A percentile compares a stretch with the other conserved stretches of the same genome.
Conservation (phyloP, 306 rosid species). For the Lotus japonicus region DNA sequence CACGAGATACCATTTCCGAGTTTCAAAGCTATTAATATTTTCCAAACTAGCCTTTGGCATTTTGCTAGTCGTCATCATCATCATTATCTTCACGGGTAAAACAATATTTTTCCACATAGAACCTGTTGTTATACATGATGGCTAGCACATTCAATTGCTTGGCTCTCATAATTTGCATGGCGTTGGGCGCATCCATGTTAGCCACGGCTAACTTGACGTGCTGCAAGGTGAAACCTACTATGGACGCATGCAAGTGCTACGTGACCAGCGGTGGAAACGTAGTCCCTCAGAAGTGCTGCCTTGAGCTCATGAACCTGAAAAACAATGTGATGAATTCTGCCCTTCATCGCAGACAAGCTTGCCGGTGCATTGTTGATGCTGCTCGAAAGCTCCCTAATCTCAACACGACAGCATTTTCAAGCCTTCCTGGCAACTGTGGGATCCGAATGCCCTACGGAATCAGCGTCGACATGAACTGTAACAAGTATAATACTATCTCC, state of each 20-base stretch:
- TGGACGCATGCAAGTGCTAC: conserved; percentile 7
- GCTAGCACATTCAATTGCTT: conserved; percentile 10
- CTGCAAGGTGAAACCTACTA: not conserved
- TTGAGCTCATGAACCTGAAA: not conserved
- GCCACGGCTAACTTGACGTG: conserved; percentile 18
- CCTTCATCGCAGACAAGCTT: conserved; percentile 7
- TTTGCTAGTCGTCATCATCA: no score
- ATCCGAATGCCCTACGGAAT: conserved; percentile 35
- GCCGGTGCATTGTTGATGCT: conserved; percentile 32
- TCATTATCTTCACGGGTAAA: no score
- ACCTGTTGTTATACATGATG: conserved; percentile 9
- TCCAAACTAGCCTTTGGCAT: no score
- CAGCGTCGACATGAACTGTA: conserved; percentile 31
- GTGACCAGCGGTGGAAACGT: not conserved
- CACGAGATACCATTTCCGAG: no score
- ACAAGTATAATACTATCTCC: not conserved
- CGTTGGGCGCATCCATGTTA: not conserved
- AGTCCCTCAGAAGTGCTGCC: conserved; percentile 22
- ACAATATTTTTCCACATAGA: no score
- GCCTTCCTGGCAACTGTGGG: conserved; percentile 30
- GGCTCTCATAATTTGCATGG: conserved; percentile 8
- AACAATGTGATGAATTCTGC: not conserved
- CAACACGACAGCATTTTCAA: not conserved
- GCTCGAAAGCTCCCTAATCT: not conserved
- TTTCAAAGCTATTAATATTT: no score